phyloP scores from a whole-genome alignment of 2,329 filamentous ascomycete species.

The Aspergillus caelatus region DNA sequence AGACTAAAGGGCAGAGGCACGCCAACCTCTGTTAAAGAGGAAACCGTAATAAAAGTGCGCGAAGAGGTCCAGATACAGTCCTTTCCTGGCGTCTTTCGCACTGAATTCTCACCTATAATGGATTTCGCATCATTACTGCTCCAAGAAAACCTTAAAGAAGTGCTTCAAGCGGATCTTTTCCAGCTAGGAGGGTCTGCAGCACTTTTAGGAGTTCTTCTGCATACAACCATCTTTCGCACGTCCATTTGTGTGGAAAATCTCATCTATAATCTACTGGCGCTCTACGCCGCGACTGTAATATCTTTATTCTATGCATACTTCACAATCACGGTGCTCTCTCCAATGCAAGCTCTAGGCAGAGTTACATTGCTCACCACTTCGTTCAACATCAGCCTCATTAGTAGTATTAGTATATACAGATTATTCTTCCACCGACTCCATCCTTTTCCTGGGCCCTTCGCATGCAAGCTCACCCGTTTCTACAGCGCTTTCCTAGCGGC shows the following conservation, averaged over 20 bases:
- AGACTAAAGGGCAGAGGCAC: no score
- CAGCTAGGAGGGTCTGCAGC: background rate
- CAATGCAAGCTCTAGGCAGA: background rate
- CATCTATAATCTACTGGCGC: background rate
- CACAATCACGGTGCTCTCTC: background rate
- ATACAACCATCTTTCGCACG: background rate
- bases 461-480: constrained; percentile 27
- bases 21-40: no score
- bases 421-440: constrained; percentile 19
- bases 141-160: background rate
- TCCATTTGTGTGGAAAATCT: background rate
- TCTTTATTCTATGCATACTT: background rate
- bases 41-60: background rate
- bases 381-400: background rate
- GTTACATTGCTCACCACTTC: background rate
- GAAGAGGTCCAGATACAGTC: background rate
- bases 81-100: background rate
- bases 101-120: background rate
- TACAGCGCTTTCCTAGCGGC: constrained; percentile 30
- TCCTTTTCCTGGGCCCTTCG: constrained; percentile 17
- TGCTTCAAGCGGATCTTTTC: background rate
- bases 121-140: background rate
- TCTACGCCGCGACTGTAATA: background rate
- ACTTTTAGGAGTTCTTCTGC: background rate
- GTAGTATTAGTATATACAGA: constrained; percentile 30